A percentile compares a stretch with the other conserved stretches of the same genome.
Conservation (phyloP, 371 early-diverging fungal genomes). For the Mucor velutinosus region DNA sequence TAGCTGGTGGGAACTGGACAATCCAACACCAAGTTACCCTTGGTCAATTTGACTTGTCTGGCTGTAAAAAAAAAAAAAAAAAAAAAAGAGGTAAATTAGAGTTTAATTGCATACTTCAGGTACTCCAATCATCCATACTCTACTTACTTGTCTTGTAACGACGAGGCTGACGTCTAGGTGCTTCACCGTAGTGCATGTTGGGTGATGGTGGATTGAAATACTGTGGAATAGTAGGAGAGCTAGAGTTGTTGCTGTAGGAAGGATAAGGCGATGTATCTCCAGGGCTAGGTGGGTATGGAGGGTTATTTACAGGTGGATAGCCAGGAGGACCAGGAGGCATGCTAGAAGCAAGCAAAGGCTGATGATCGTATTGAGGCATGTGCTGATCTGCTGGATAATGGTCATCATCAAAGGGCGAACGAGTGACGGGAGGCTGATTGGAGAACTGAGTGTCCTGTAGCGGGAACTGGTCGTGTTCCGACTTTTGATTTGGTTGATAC, state of each 20-base stretch:
- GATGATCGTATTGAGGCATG: conserved; percentile 23
- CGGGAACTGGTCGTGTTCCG: conserved; percentile 47
- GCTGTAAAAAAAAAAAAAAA: conserved; percentile 34
- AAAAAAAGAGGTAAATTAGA: not conserved
- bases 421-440: conserved; percentile 36
- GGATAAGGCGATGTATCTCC: conserved; percentile 22
- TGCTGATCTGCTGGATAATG: conserved; percentile 35
- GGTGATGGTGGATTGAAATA: conserved; percentile 28
- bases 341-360: conserved; percentile 17
- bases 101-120: conserved; percentile 2
- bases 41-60: conserved; percentile 66
- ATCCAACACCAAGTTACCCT: conserved; percentile 80
- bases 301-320: conserved; percentile 5
- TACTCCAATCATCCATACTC: not conserved
- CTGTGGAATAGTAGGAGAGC: conserved; percentile 5
- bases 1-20: conserved; percentile 74
- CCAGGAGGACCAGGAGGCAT: not conserved
- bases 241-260: conserved; percentile 8
- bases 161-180: conserved; percentile 57
- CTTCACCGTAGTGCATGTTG: conserved; percentile 53
- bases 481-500: conserved; percentile 20
- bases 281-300: conserved; percentile 12
- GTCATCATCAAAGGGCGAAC: conserved; percentile 46
- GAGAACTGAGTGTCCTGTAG: conserved; percentile 51
- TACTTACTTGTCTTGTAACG: conserved; percentile 65